Evolutionary conservation across 176 grass and related monocot genomes (phyloP), one percentile per base, ranked within the genome.

Genomic region (Lolium multiflorum): DNA sequence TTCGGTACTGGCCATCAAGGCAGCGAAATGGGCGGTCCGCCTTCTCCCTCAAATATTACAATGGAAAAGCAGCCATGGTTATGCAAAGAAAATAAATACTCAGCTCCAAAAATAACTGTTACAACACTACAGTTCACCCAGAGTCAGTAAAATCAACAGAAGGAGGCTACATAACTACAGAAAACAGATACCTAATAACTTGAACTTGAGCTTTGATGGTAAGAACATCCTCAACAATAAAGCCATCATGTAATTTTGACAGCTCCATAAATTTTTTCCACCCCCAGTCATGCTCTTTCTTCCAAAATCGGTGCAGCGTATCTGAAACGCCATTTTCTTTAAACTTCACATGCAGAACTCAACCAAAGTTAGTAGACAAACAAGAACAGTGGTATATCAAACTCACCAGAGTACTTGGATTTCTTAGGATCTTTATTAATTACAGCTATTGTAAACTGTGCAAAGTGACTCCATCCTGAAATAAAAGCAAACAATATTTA

Each of bases 261-360:
- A 99, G 81, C 85, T 99, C 97, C 94, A 99, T 99, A 92, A 99
- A 99, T 64, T 99, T 99, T 91, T 98, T 98, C 96, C 96, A 98
- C 6, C 96, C 96, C 96, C 96, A 98, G 80, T 98, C 96, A 91
- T 99, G 97, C 82, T 99, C 97, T 87, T 99, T 99, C 85, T 99
- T 99, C 97, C 97, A 99, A 86, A 99, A 99, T 3, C 97, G 94
- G 49, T 99, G 97, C 80, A 97, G 90, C 71, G 97, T 99, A 94
- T 99, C 97, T 99, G 88, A 89, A 96, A 91, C 79, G 78, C 13
- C 84, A 84, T 22, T 78, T 82, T 84, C n/a, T 84, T 82, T 89
- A 87, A 82, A 77, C 78, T 82, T 74, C 50, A 73, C 7, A 57
- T 46, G 52, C 37, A 92, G 67, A 80, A 81, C 41, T 79, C 35